Evolutionary conservation across 768 basidiomycete genomes (phyloP).

Genomic region (Pleurotus platypus): DNA sequence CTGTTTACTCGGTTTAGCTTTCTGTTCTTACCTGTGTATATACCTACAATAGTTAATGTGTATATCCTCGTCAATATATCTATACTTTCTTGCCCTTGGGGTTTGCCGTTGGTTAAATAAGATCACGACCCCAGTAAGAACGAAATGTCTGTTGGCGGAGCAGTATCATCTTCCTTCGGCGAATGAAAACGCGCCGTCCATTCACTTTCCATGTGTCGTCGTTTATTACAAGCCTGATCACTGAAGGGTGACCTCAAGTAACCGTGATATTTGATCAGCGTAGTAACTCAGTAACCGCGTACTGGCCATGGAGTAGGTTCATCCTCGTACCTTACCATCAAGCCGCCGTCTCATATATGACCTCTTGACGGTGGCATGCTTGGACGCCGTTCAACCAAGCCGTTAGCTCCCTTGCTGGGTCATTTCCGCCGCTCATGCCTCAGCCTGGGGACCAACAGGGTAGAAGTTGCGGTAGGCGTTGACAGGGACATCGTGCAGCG

Average conservation of each 20-base stretch:
- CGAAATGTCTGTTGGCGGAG: not conserved
- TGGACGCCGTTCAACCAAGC: conserved; percentile 73
- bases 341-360: not conserved
- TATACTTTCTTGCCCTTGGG: not conserved
- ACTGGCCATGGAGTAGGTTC: conserved; percentile 42
- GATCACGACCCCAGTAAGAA: not conserved
- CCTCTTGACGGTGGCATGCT: conserved; percentile 73
- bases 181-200: conserved; percentile 56
- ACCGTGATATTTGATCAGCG: not conserved
- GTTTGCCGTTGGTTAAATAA: not conserved
- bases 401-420: conserved; percentile 68
- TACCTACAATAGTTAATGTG: not conserved
- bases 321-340: not conserved
- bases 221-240: no score
- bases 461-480: conserved; percentile 89
- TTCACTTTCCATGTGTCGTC: conserved; percentile 71
- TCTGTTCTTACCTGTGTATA: not conserved
- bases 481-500: conserved; percentile 61
- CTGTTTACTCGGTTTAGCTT: not conserved
- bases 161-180: no score
- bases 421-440: conserved; percentile 45
- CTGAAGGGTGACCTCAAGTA: no score
- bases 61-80: not conserved
- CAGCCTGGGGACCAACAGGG: conserved; percentile 77
- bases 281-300: not conserved